Evolutionary conservation across 2,329 filamentous ascomycete species (phyloP).

Genomic region (Aspergillus fumigatus): DNA sequence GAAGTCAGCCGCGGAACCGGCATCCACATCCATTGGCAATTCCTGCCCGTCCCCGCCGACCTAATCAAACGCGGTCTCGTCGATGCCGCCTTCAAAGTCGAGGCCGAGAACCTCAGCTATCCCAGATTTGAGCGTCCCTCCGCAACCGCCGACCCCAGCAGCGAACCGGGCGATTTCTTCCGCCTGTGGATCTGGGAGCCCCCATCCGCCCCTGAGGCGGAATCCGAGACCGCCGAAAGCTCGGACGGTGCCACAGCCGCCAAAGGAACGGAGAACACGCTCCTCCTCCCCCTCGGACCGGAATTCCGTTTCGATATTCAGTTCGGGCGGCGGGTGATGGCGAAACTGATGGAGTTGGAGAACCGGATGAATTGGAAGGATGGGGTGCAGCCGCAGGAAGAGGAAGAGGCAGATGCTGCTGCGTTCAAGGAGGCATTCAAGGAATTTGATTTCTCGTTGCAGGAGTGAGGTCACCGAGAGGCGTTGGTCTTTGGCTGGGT

Average conservation of each 20-base stretch:
- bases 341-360: conserved; percentile 79
- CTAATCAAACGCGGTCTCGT: conserved; percentile 69
- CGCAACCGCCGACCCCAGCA: conserved; percentile 35
- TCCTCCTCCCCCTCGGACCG: conserved; percentile 69
- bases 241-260: background rate
- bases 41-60: conserved; percentile 68
- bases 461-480: conserved; percentile 17
- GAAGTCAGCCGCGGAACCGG: conserved; percentile 80
- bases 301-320: conserved; percentile 81
- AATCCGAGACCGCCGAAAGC: background rate
- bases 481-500: background rate
- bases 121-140: conserved; percentile 46
- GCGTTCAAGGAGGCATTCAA: conserved; percentile 79
- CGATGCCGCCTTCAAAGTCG: conserved; percentile 81
- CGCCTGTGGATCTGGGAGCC: conserved; percentile 72
- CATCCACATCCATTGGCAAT: conserved; percentile 92
- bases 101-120: conserved; percentile 71
- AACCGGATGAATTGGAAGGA: conserved; percentile 79
- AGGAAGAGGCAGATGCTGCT: conserved; percentile 74
- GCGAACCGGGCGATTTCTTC: conserved; percentile 62
- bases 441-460: conserved; percentile 75
- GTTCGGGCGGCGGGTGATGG: conserved; percentile 81
- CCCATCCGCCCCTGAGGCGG: conserved; percentile 28
- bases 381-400: conserved; percentile 68
- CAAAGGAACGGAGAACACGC: conserved; percentile 51